Evolutionary conservation across 768 basidiomycete genomes (phyloP), one percentile per base, ranked within the genome.

Genomic region (Auricularia sp.): DNA sequence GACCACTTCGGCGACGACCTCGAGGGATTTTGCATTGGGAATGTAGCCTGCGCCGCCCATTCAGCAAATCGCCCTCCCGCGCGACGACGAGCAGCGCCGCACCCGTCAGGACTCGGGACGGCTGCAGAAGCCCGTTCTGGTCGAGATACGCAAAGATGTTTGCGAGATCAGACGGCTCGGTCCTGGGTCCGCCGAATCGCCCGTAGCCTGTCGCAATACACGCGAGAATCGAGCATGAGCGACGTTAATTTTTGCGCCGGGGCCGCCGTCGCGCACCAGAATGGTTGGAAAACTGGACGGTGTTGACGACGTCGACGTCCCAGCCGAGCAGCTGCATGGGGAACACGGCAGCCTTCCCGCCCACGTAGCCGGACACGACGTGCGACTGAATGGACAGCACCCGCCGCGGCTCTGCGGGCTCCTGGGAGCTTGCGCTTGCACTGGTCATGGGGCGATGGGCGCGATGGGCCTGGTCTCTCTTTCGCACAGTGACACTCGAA

Each of bases 261-360:
- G 13, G 39, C 8, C 11, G 34, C 3, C 16, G 42, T 10, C 3
- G 70, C 80, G 64, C 64, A 90, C 93, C 94, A 5, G 93, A 82
- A 73, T 99, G 96, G 69, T 98, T 99, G 7, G 92, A 92, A 73
- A 90, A 98, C 71, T 97, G 90, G 44, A 98, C 95, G 1, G 93
- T 93, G 72, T 94, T 95, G 24, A 96, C 83, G 64, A 89, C 93
- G 79, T 99, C 97, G 56, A 98, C 95, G 69, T 99, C 94, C 75
- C 89, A 98, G 11, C 94, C 96, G 56, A 98, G 83, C 67, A 78
- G 71, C 80, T 84, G 96, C 68, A 85, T 84, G 1, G 88, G 87
- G 70, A 89, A 90, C 4, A 85, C 82, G 0, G 89, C 88, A 8
- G 88, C 88, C 73, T 90, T 90, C 34, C 87, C 87, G 65, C 95